Evolutionary conservation across 139 green algal genomes (phyloP), one percentile per base, ranked within the genome.

Genomic region (Astrephomene gubernaculifera): DNA sequence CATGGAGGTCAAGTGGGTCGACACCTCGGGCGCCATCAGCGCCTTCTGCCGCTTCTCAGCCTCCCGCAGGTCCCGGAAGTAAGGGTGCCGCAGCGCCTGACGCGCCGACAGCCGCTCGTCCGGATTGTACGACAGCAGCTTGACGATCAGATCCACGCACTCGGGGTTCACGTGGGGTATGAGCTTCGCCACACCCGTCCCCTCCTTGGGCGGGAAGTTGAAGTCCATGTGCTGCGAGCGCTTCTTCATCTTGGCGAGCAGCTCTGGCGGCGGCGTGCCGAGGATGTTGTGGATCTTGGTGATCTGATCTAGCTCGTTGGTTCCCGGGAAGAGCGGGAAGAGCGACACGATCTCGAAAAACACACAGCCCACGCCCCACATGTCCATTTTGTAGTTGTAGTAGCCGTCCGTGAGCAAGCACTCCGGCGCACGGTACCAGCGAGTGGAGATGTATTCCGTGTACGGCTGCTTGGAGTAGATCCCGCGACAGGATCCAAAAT

Each of bases 311-410:
- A 97, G 86, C 90, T 97, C 95, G 85, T 96, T 97, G 75, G 87
- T 92, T 36, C 91, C 91, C 10, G 95, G 95, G 79, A 97, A 97
- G 12, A 96, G 88, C 24, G 93, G 93, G 74, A 94, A 96, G 5
- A 96, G 86, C 9, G 91, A 92, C 17, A 96, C 90, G 72, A 96
- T 93, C 87, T 97, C 95, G 82, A 97, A 97, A 81, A 97, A 96
- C 35, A 97, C 95, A 82, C 95, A 97, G 38, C 95, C 95, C 31
- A 97, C 95, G 36, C 95, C 95, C 94, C 94, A 96, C 95, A 96
- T 97, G 91, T 96, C 94, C 93, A 97, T 97, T 86, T 97, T 97
- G 92, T 97, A 96, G 61, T 94, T 96, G 91, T 97, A 97, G 86
- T 96, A 97, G 17, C 95, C 95, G 85, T 97, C 95, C 6, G 95